Evolutionary conservation across 2,329 filamentous ascomycete species (phyloP), one percentile per base, ranked within the genome.

Genomic region (Myriangium duriaei): DNA sequence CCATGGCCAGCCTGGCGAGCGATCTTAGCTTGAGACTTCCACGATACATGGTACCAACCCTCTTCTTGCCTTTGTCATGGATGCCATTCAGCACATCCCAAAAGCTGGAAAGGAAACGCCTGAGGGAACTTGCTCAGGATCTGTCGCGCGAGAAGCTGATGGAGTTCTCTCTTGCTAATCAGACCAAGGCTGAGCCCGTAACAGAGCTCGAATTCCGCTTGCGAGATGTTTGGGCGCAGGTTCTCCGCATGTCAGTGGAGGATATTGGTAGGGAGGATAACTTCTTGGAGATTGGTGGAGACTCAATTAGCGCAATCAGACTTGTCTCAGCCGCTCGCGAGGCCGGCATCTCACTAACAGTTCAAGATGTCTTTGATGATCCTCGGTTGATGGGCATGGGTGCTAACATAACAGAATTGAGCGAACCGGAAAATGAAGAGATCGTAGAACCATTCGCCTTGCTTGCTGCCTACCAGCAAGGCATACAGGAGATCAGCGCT

Each of bases 231-330:
- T 76, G 71, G 71, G 59, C 62, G 29, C 59, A 58, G 3, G 61
- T 71, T 1, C 53, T 74, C 18, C 7, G 12, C 6, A 7, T 46
- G 4, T 13, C 30, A 16, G 16, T 5, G 6, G 37, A 40, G n/a
- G 37, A 40, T 13, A 33, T 33, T 55, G 30, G 30, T 13, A 11
- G 7, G 7, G 30, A 31, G 9, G 30, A 31, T 31, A 31, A 68
- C 54, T 76, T 77, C 55, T 76, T 77, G 61, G 63, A 64, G 3
- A 62, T 74, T 0, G 72, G 73, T 1, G 73, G 73, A 13, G 72
- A 76, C 53, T 76, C 72, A 0, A 70, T 76, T 15, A 56, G 64
- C 1, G 72, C 72, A 2, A 79, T 78, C 71, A 73, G 70, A 49
- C 56, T 78, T 0, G 73, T 76, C 1, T 63, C 68, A 7, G 67